These are phyloP conservation scores for Centaurea solstitialis DNA, from an alignment of 129 eudicot species.

Conservation along the genomic window DNA sequence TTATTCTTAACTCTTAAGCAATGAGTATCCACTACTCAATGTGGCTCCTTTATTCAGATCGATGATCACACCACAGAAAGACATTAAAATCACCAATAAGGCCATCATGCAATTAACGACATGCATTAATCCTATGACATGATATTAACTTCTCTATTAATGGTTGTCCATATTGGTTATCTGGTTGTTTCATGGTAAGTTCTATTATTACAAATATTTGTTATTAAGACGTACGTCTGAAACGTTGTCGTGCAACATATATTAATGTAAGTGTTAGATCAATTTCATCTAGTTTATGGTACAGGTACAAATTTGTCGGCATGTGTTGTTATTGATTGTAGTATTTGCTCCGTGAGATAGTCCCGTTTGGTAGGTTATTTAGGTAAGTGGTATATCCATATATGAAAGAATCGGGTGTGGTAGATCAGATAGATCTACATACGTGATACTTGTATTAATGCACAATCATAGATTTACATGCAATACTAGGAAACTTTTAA, in stretches of 20 bases:
- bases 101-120: neutral
- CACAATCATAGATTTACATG: neutral
- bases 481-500: neutral
- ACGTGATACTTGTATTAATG: slow-evolving; percentile 2
- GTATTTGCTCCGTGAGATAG: slow-evolving; percentile 16
- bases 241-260: slow-evolving; percentile 7
- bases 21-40: neutral
- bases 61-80: neutral
- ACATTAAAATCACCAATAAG: neutral
- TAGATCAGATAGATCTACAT: slow-evolving; percentile 6
- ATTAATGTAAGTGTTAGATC: slow-evolving; percentile 14
- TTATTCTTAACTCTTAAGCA: neutral
- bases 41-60: neutral
- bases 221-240: slow-evolving; percentile 9
- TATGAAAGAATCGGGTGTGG: neutral
- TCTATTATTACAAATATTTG: neutral
- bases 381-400: neutral
- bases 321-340: slow-evolving; percentile 10
- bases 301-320: slow-evolving; percentile 15
- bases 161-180: neutral
- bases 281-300: slow-evolving; percentile 4
- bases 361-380: neutral
- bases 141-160: neutral
- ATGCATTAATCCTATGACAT: neutral
- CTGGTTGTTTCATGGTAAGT: neutral